Evolutionary conservation across 176 grass and related monocot genomes (phyloP).

Genomic region (Eleusine indica): DNA sequence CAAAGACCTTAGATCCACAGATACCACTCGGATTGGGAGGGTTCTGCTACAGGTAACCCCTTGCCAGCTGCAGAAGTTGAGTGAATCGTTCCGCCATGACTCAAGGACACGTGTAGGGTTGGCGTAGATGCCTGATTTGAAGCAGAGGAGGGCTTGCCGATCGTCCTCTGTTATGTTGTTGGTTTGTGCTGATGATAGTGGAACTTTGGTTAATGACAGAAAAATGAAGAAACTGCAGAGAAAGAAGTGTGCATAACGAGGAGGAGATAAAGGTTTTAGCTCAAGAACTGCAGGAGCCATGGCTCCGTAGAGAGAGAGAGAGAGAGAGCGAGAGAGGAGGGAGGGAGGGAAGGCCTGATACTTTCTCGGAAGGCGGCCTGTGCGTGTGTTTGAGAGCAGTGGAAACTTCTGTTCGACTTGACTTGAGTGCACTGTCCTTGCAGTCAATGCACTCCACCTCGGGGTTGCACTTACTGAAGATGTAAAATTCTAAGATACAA

Average conservation of each 20-base stretch:
- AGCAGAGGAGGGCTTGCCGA: conserved; percentile 49
- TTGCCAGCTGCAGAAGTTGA: conserved; percentile 48
- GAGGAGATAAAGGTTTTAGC: neutral
- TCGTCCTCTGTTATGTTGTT: conserved; percentile 31
- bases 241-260: neutral
- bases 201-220: neutral
- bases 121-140: conserved; percentile 34
- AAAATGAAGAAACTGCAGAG: conserved; percentile 21
- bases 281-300: conserved; percentile 16
- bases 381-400: too few species aligned
- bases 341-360: too few species aligned
- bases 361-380: too few species aligned
- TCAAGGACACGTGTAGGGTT: neutral
- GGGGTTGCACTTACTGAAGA: too few species aligned
- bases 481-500: too few species aligned
- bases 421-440: too few species aligned
- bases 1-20: conserved; percentile 32
- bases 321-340: too few species aligned
- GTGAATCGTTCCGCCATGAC: conserved; percentile 30
- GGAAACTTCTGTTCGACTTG: too few species aligned
- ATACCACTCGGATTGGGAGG: conserved; percentile 14
- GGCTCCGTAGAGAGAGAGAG: neutral
- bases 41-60: conserved; percentile 44
- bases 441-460: too few species aligned
- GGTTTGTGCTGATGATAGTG: conserved; percentile 30